phyloP scores from a whole-genome alignment of 148 eudicot species.

The Fagopyrum homotropicum region DNA sequence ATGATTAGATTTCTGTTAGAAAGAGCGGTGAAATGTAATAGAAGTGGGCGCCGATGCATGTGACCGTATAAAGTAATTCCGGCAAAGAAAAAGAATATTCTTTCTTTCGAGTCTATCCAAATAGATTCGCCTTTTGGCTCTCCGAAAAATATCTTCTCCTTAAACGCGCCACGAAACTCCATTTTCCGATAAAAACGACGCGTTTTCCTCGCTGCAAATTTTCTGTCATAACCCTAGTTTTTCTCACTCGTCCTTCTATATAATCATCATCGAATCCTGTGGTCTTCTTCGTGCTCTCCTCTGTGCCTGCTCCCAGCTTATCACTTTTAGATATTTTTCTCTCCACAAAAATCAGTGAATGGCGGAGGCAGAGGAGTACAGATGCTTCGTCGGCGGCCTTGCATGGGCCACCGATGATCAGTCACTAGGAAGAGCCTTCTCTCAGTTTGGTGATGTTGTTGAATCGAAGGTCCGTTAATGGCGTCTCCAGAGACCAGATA shows the following conservation, averaged over 20 bases:
- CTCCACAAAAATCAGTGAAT: constrained; percentile 13
- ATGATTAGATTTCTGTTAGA: background rate
- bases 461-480: constrained; percentile 77
- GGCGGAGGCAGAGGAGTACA: constrained; percentile 60
- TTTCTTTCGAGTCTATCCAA: constrained; percentile 2
- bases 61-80: background rate
- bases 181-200: background rate
- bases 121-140: background rate
- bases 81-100: constrained; percentile 1
- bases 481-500: constrained; percentile 37
- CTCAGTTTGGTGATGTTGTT: constrained; percentile 51
- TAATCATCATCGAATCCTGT: background rate
- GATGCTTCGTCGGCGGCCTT: constrained; percentile 91
- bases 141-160: constrained; percentile 4
- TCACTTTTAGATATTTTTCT: background rate
- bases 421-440: constrained; percentile 48
- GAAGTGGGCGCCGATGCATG: constrained; percentile 2
- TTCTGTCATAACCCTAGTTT: constrained; percentile 11
- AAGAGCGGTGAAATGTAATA: background rate
- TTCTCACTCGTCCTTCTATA: constrained; percentile 7
- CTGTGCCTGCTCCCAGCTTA: background rate
- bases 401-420: constrained; percentile 81
- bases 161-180: background rate
- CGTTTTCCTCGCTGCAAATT: background rate
- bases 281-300: constrained; percentile 8